These are phyloP conservation scores for Sphaerulina vaccinii DNA, from an alignment of 2,329 filamentous ascomycete species.

Conservation along the genomic window DNA sequence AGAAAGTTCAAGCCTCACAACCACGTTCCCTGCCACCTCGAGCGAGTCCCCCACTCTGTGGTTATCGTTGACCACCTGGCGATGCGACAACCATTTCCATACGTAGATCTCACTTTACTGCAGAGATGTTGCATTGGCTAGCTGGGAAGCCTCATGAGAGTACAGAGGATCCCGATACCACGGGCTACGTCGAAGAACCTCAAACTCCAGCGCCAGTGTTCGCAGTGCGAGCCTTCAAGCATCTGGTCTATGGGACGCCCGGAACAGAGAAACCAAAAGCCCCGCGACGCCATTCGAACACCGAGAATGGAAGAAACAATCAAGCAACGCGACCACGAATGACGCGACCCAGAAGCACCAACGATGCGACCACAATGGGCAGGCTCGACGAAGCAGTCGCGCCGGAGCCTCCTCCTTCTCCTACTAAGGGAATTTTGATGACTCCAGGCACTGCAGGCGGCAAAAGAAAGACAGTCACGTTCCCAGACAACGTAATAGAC, in stretches of 20 bases:
- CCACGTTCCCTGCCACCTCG: too few relatives aligned
- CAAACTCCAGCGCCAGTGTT: slow-evolving; percentile 67
- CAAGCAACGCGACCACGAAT: slow-evolving; percentile 29
- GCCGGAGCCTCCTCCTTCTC: slow-evolving; percentile 47
- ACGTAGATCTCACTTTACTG: neutral
- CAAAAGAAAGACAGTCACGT: slow-evolving; percentile 61
- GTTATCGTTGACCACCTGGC: neutral
- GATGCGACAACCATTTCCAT: slow-evolving; percentile 1
- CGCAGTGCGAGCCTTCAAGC: slow-evolving; percentile 65
- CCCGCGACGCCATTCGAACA: slow-evolving; percentile 34
- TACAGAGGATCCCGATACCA: slow-evolving; percentile 36
- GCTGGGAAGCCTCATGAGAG: slow-evolving; percentile 34
- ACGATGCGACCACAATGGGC: slow-evolving; percentile 27
- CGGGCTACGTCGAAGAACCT: slow-evolving; percentile 54
- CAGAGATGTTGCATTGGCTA: slow-evolving; percentile 38
- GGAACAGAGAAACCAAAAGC: slow-evolving; percentile 45
- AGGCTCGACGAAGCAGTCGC: slow-evolving; percentile 21
- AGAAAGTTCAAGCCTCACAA: too few relatives aligned
- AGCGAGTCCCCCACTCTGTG: too few relatives aligned
- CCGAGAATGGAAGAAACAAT: slow-evolving; percentile 28
- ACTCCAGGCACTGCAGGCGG: slow-evolving; percentile 60
- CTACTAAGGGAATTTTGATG: slow-evolving; percentile 60
- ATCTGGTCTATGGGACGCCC: slow-evolving; percentile 64
- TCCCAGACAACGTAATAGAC: slow-evolving; percentile 57
- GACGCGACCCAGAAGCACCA: slow-evolving; percentile 32